Evolutionary conservation across 2,329 filamentous ascomycete species (phyloP), one percentile per base, ranked within the genome.

Genomic region (Clarireedia sp.): DNA sequence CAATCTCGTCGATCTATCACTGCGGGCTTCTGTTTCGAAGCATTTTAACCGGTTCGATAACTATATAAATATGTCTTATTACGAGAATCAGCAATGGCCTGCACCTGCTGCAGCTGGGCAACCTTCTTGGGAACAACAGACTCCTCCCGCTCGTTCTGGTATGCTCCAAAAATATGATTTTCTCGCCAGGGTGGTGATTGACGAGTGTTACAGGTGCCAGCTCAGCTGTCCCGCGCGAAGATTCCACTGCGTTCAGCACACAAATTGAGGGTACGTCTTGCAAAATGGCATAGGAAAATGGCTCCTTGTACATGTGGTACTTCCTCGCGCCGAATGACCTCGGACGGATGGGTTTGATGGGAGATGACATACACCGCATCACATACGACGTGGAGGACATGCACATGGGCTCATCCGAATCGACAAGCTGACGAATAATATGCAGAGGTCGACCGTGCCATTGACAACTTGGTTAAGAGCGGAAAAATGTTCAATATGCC

Each of bases 381-480:
- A 19, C 17, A 21, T 12, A 3, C 9, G 17, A 2, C 21, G 10
- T 43, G 40, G 40, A 5, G 14, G 33, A 40, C 38, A n/a, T 4
- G 14, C 23, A 26, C 33, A 24, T 14, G 14, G 14, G 19, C 6
- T 16, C 12, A 17, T 16, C 41, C 26, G 26, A 23, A 54, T 26
- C 21, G 29, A 48, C 54, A 50, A 50, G 57, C 49, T 58, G 49
- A 56, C 50, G 46, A 36, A 46, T 37, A n/a, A 33, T 48, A 29
- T 63, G 50, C 68, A 96, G 94, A 99, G 82, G 90, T 99, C 66
- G 94, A 97, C 63, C 87, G 92, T 70, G 92, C 92, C 64, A 85
- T 92, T 68, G 94, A 97, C 69, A 97, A 97, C 72, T 81, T 99
- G 59, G 81, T 92, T 68, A 97, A 97, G 80, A 96, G 91, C 71